phyloP scores from a whole-genome alignment of 805 yeast species.

The Cyberlindnera meyerae region DNA sequence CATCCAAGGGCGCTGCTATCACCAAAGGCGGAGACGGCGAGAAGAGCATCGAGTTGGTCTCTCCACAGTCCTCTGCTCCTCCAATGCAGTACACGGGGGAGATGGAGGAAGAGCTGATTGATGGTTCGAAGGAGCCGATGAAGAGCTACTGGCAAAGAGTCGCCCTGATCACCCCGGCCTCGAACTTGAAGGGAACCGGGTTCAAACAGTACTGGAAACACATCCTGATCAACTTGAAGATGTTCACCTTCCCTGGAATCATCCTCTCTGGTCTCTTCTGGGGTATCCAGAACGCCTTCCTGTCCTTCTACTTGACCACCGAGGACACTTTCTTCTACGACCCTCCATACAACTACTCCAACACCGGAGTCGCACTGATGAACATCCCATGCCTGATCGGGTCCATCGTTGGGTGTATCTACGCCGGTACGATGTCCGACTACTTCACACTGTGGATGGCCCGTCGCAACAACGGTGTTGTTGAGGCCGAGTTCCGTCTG shows the following conservation, averaged over 20 bases:
- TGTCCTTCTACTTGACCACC: conserved; percentile 69
- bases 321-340: conserved; percentile 64
- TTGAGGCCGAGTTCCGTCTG: conserved; percentile 62
- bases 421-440: conserved; percentile 59
- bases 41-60: conserved; percentile 10
- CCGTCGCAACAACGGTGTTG: conserved; percentile 52
- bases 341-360: conserved; percentile 61
- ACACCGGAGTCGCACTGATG: conserved; percentile 69
- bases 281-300: conserved; percentile 76
- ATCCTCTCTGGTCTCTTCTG: conserved; percentile 65
- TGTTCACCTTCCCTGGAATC: conserved; percentile 61
- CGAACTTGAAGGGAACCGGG: conserved; percentile 60
- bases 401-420: conserved; percentile 59
- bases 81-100: no score
- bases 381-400: conserved; percentile 67
- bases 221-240: conserved; percentile 45
- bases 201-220: conserved; percentile 58
- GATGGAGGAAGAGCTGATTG: conserved; percentile 26
- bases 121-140: conserved; percentile 38
- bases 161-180: conserved; percentile 48
- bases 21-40: no score
- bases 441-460: conserved; percentile 58
- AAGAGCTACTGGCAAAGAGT: conserved; percentile 43
- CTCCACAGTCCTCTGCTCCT: no score
- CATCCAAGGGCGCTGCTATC: no score